Base-by-base conservation (phyloP, 768 basidiomycete species). In the Xerocomellus amylosporus region DNA sequence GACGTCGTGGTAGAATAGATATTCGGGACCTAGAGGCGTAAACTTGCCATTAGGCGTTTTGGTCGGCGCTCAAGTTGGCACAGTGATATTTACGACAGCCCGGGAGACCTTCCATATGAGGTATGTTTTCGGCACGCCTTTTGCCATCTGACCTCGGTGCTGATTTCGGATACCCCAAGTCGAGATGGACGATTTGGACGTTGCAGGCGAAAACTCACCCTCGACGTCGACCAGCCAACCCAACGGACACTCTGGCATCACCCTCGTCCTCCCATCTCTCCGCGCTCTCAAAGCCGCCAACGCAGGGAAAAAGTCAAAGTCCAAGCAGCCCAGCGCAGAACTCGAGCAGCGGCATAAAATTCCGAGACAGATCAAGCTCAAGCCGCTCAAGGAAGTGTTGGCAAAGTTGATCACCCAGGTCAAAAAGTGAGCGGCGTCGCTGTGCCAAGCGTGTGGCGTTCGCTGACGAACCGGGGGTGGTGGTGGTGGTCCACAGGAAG, bases 381-480 rank as follows among this genome's bases (percentile, higher is more conserved):
- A 90, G 65, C 88, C 90, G 5, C 74, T 92, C 60, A 88, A 84
- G 63, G 90, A 89, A 70, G 86, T 90, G 22, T 34, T 91, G 44
- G 65, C 73, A 4, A 84, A 83, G 67, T 74, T 91, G 19, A 83
- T 91, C 43, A 63, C 69, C 1, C 87, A 87, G 70, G 82, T 91
- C 26, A 90, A 90, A 74, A 90, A 86, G 90, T 89, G 55, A 49
- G 79, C 42, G 41, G 5, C 20, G 24, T 24, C 24, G 24, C 24
- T 24, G 24, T 24, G 24, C 24, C 2, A 24, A n/a, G n/a, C n/a
- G 24, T 4, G 20, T 24, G 13, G 30, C 24, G 17, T 44, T n/a
- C 34, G 20, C 61, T 61, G 36, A 70, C 46, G 41, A 51, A 7
- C 13, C 4, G 28, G 33, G 28, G 33, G 24, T 24, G n/a, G n/a